Conservation (phyloP, 257 asterid genomes). For the Solanum habrochaites region DNA sequence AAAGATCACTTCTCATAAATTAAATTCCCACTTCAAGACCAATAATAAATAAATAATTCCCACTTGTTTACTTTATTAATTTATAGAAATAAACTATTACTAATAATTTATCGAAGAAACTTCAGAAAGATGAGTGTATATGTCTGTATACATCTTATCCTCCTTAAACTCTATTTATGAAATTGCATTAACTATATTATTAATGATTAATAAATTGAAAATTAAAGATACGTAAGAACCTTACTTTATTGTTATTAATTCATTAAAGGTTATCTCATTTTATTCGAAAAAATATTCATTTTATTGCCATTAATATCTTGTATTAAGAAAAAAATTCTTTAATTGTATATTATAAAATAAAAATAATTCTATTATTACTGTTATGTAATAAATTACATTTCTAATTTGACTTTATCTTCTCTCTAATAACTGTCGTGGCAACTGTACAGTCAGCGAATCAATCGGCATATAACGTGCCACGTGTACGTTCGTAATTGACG, state of each 20-base stretch:
- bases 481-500: slow-evolving; percentile 13
- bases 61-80: background rate
- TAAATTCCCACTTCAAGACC: background rate
- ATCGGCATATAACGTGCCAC: slow-evolving; percentile 18
- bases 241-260: background rate
- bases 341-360: background rate
- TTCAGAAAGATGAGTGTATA: background rate
- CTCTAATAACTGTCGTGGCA: slow-evolving; percentile 5
- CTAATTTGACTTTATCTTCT: background rate
- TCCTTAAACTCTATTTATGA: background rate
- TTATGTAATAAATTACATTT: background rate
- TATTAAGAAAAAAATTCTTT: background rate
- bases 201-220: background rate
- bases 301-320: background rate
- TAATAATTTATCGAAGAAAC: fast-evolving
- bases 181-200: background rate
- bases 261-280: background rate
- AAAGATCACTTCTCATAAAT: background rate
- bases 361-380: background rate
- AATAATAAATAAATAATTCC: background rate
- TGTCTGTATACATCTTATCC: too few relatives aligned
- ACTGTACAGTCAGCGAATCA: slow-evolving; percentile 16
- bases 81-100: background rate
- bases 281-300: background rate
- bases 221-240: background rate